These are phyloP conservation scores for Blastobotrys illinoisensis DNA, from an alignment of 1,139 yeast genomes.

Conservation along the genomic window DNA sequence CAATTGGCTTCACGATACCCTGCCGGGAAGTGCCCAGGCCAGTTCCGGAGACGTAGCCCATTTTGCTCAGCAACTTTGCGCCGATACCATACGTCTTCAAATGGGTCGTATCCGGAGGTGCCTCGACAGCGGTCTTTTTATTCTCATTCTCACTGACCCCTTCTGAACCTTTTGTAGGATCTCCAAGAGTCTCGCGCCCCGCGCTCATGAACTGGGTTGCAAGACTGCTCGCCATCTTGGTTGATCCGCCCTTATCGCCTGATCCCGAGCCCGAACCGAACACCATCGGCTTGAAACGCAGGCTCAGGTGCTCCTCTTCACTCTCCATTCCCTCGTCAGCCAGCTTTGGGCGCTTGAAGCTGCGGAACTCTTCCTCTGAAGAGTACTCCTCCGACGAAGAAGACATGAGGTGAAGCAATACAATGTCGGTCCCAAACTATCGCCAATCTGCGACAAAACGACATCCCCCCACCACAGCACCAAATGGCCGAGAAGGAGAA, in stretches of 20 bases:
- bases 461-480: not conserved
- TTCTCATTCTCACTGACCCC: too few relatives aligned
- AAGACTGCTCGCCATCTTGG: not conserved
- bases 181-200: not conserved
- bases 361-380: slow-evolving; percentile 1
- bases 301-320: not conserved
- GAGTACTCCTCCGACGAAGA: not conserved
- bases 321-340: slow-evolving; percentile 3
- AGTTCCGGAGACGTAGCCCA: slow-evolving; percentile 83
- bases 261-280: not conserved
- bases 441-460: not conserved
- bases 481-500: slow-evolving; percentile 11
- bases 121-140: not conserved
- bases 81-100: slow-evolving; percentile 69
- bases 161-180: not conserved
- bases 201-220: not conserved
- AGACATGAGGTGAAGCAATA: not conserved
- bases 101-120: slow-evolving; percentile 7
- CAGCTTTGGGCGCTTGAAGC: slow-evolving; percentile 1
- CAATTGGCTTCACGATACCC: slow-evolving; percentile 78
- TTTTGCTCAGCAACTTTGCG: slow-evolving; percentile 65
- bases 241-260: not conserved
- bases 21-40: slow-evolving; percentile 70
- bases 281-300: not conserved
- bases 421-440: not conserved